Evolutionary conservation across 495 filamentous ascomycete genomes (phyloP).

Genomic region (Aspergillus saccharolyticus): DNA sequence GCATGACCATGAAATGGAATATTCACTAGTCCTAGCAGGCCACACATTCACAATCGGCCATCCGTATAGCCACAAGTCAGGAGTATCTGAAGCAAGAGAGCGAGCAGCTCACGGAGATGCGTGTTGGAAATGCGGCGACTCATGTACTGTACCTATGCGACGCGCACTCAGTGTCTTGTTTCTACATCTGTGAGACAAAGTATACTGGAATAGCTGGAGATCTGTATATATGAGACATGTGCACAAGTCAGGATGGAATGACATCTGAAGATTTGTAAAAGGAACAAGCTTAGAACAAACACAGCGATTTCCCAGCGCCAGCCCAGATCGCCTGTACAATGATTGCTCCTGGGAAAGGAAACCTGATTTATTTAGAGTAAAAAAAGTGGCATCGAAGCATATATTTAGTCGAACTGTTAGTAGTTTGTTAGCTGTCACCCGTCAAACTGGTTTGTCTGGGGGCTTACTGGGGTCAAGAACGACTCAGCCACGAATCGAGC

Average conservation of each 20-base stretch:
- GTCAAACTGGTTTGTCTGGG: not conserved
- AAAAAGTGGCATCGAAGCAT: constrained; percentile 14
- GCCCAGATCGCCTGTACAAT: constrained; percentile 19
- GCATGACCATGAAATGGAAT: not conserved
- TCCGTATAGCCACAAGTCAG: too few relatives aligned
- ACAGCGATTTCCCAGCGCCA: constrained; percentile 15
- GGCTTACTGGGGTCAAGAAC: constrained; percentile 86
- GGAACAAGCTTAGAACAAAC: constrained; percentile 12
- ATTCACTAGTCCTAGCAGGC: too few relatives aligned
- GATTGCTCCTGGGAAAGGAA: constrained; percentile 17
- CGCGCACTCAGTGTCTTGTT: not conserved
- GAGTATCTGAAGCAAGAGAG: not conserved
- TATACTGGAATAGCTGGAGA: not conserved
- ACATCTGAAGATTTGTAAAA: constrained; percentile 2
- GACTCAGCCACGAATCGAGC: constrained; percentile 98
- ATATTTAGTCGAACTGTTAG: constrained; percentile 39
- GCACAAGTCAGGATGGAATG: not conserved
- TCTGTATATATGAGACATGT: not conserved
- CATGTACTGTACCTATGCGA: not conserved
- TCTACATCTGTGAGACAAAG: not conserved
- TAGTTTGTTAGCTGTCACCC: not conserved
- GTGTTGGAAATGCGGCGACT: not conserved
- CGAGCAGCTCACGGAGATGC: not conserved
- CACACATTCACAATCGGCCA: too few relatives aligned
- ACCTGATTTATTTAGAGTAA: constrained; percentile 11